A percentile compares a stretch with the other conserved stretches of the same genome.
phyloP scores from a whole-genome alignment of 1,284 basidiomycete species.

The Heterobasidion annosum region DNA sequence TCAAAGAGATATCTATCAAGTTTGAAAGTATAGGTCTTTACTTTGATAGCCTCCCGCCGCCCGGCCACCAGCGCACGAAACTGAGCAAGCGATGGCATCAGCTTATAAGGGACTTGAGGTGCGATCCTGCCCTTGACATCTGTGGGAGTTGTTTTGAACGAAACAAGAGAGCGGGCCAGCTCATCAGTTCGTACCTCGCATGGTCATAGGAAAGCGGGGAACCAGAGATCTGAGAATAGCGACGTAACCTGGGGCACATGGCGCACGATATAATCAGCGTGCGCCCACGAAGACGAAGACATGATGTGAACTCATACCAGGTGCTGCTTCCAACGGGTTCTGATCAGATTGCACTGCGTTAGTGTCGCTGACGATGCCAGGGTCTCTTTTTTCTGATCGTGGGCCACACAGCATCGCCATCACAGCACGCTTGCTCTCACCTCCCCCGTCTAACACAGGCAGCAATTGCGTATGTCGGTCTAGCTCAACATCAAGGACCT shows the following conservation, averaged over 20 bases:
- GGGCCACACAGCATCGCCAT: background rate
- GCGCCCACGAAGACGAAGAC: background rate
- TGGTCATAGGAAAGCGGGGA: constrained; percentile 49
- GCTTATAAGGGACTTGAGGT: constrained; percentile 38
- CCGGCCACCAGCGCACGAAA: constrained; percentile 42
- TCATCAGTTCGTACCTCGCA: constrained; percentile 32
- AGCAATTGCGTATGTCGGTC: constrained; percentile 50
- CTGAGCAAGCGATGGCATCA: constrained; percentile 36
- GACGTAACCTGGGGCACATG: constrained; percentile 25
- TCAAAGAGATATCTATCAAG: background rate
- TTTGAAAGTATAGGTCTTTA: constrained; percentile 17
- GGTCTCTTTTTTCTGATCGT: background rate
- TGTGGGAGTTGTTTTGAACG: constrained; percentile 10
- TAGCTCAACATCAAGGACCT: constrained; percentile 64
- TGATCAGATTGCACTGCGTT: too few species aligned
- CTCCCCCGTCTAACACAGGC: constrained; percentile 17
- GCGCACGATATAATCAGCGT: background rate
- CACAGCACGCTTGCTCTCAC: constrained; percentile 4
- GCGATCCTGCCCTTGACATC: constrained; percentile 30
- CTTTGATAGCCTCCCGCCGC: constrained; percentile 64
- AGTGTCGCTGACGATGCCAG: background rate
- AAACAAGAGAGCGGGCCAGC: background rate
- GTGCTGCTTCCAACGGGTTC: too few species aligned
- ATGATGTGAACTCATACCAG: background rate
- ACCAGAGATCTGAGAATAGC: constrained; percentile 33